Percentiles rank a stretch among this genome's conserved stretches.
These are phyloP conservation scores for Vitis amurensis DNA, from an alignment of 164 flowering plant species.

Conservation along the genomic window DNA sequence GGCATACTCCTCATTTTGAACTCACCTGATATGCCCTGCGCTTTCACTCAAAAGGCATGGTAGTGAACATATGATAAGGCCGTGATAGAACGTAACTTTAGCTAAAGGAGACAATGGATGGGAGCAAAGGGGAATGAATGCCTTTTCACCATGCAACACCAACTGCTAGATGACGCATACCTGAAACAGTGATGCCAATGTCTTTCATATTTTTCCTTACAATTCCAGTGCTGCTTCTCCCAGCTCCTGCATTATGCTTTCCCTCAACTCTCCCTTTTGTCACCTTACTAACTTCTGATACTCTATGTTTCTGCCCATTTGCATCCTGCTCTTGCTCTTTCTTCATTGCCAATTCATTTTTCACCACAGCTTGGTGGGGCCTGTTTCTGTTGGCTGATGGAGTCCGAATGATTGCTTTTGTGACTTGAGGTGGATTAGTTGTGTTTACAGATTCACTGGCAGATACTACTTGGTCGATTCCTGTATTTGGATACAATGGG, in stretches of 20 bases:
- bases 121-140: neutral
- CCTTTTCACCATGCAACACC: slow-evolving; percentile 28
- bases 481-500: slow-evolving; percentile 14
- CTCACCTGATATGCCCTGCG: neutral
- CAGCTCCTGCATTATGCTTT: slow-evolving; percentile 6
- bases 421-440: slow-evolving; percentile 10
- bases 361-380: slow-evolving; percentile 1
- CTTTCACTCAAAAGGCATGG: neutral
- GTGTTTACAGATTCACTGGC: slow-evolving; percentile 7
- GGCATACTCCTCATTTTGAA: neutral
- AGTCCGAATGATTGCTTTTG: slow-evolving; percentile 7
- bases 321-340: slow-evolving; percentile 17
- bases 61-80: too few species aligned
- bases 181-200: slow-evolving; percentile 13
- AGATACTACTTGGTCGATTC: slow-evolving; percentile 10
- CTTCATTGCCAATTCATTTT: slow-evolving; percentile 12
- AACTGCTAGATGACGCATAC: slow-evolving; percentile 23
- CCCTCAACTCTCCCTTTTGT: slow-evolving; percentile 18
- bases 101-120: slow-evolving; percentile 25
- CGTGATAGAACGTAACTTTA: too few species aligned
- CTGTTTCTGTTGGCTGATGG: slow-evolving; percentile 9
- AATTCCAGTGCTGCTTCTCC: slow-evolving; percentile 17
- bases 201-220: slow-evolving; percentile 25
- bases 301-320: slow-evolving; percentile 13
- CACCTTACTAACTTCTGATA: slow-evolving; percentile 16